Evolutionary conservation across 805 yeast species (phyloP).

Genomic region (Yarrowia yakushimensis): DNA sequence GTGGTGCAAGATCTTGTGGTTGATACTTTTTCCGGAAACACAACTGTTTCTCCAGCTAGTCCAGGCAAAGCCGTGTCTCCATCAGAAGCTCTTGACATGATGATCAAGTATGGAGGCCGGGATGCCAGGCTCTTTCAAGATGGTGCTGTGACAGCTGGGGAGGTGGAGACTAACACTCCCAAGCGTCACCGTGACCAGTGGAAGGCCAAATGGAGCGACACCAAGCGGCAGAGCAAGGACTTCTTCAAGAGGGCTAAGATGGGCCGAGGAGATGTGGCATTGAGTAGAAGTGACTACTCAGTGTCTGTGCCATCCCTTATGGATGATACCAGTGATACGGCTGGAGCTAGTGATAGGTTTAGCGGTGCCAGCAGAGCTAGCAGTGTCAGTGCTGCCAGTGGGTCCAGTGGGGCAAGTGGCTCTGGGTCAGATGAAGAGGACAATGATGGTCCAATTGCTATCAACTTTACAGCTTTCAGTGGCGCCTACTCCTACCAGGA

Average conservation of each 20-base stretch:
- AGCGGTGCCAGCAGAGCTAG: background rate
- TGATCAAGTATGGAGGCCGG: conserved; percentile 13
- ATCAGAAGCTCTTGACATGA: conserved; percentile 4
- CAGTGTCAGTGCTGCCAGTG: background rate
- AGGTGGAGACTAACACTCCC: background rate
- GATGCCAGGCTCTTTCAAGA: conserved; percentile 3
- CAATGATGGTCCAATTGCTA: background rate
- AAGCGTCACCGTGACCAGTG: conserved; percentile 18
- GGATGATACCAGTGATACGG: background rate
- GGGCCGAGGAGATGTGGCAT: background rate
- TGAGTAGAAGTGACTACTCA: background rate
- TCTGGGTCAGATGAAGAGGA: background rate
- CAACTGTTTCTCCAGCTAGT: background rate
- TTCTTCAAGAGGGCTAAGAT: background rate
- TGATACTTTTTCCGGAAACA: background rate
- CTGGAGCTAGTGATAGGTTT: background rate
- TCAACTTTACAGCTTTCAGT: background rate
- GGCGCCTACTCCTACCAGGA: conserved; percentile 2
- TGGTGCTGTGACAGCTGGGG: background rate
- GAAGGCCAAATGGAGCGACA: conserved; percentile 15
- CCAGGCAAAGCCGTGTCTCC: background rate
- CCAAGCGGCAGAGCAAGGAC: conserved; percentile 6
- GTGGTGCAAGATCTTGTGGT: background rate
- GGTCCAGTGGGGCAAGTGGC: too few species aligned
- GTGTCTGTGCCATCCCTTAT: background rate